A percentile compares a stretch with the other conserved stretches of the same genome.
These are phyloP conservation scores for Gaertneriomyces sp. DNA, from an alignment of 192 early-diverging fungal genomes.

Conservation along the genomic window DNA sequence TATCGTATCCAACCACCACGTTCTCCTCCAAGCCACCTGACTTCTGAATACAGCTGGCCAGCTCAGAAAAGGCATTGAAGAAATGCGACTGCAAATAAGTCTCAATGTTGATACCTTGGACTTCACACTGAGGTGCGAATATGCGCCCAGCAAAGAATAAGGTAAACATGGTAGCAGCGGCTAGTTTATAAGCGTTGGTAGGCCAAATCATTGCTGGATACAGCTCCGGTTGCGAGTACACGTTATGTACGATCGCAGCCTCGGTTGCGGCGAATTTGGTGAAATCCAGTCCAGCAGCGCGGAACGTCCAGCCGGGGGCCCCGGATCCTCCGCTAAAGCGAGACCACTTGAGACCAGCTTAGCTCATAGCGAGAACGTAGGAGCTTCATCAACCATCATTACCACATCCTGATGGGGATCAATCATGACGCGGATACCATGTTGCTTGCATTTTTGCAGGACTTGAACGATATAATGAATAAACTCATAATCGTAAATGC, in stretches of 20 bases:
- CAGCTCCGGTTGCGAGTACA: slow-evolving; percentile 29
- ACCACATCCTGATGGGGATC: slow-evolving; percentile 82
- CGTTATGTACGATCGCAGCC: slow-evolving; percentile 78
- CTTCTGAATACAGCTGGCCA: slow-evolving; percentile 52
- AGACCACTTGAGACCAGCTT: slow-evolving; percentile 28
- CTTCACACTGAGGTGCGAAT: slow-evolving; percentile 59
- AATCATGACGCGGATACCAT: slow-evolving; percentile 73
- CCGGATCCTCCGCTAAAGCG: slow-evolving; percentile 41
- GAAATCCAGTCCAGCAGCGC: slow-evolving; percentile 64
- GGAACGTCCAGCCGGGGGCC: slow-evolving; percentile 60
- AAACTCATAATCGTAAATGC: slow-evolving; percentile 69
- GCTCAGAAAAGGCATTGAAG: slow-evolving; percentile 55
- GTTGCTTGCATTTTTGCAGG: slow-evolving; percentile 63
- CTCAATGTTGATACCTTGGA: slow-evolving; percentile 45
- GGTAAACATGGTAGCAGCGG: slow-evolving; percentile 78
- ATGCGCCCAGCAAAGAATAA: slow-evolving; percentile 60
- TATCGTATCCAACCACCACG: slow-evolving; percentile 71
- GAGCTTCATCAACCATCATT: slow-evolving; percentile 11
- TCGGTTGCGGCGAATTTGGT: slow-evolving; percentile 60
- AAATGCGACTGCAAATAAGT: slow-evolving; percentile 65
- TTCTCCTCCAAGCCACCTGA: slow-evolving; percentile 45
- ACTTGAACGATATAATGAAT: slow-evolving; percentile 67
- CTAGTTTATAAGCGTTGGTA: slow-evolving; percentile 79
- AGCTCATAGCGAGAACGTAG: background rate
- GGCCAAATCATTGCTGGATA: slow-evolving; percentile 67